Evolutionary conservation across 805 yeast genomes (phyloP), one percentile per base, ranked within the genome.

Genomic region (Metschnikowia anglica): DNA sequence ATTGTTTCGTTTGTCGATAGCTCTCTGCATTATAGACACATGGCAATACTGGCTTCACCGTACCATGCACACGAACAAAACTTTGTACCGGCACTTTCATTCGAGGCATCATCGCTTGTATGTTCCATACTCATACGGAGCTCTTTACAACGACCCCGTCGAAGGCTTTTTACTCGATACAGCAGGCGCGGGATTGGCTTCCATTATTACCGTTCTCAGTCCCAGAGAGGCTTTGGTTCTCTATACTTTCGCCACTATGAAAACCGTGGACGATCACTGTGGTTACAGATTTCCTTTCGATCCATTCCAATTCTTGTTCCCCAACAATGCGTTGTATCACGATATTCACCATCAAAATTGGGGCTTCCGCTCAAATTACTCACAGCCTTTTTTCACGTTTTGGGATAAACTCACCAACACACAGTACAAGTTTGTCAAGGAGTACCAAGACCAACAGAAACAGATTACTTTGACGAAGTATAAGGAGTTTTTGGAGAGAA

Each of bases 231-330:
- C 83, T 39, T 68, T 85, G 17, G 52, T 85, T 10, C 68, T 93
- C 42, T 93, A 74, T 66, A 81, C 91, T 2, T 88, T 93, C 62
- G 87, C 97, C 12, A 93, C 99, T 2, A 65, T 93, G 77, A 93
- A 93, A 65, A 93, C 99, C 1, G 96, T 93, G 37, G 98, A 93
- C 62, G 99, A 93, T 63, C 99, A 93, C 66, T 93, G 98, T 65
- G 99, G 99, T n/a, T 93, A 91, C 64, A 81, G 90, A 21, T 72
- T 93, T 43, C 98, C 98, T 12, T 85, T 72, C 62, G 99, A 93
- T 64, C 81, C 90, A 17, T 85, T 93, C 74, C 99, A 93, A 72
- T 60, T 80, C 32, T 43, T 91, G 17, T 93, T 93, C 77, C 98
- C 97, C 50, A 93, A 93, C 69, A 89, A 93, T 61, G 85, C 98